Evolutionary conservation across 306 rosid genomes (phyloP).

Genomic region (Comarum palustre): DNA sequence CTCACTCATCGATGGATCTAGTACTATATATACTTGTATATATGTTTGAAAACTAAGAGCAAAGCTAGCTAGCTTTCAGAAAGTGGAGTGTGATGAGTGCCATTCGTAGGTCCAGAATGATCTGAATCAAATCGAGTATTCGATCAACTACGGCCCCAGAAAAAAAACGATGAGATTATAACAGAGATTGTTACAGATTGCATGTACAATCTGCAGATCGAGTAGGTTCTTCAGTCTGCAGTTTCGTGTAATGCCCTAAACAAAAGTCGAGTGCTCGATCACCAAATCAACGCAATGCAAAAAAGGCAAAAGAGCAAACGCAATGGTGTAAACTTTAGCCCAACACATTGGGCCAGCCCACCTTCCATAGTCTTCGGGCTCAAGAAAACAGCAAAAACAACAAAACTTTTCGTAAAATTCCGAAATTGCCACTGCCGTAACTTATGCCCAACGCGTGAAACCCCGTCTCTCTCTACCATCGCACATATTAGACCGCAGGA

Average conservation of each 20-base stretch:
- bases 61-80: no score
- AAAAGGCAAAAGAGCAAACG: no score
- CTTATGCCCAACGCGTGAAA: background rate
- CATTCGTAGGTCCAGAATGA: background rate
- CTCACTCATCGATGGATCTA: background rate
- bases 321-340: no score
- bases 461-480: background rate
- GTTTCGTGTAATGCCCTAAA: no score
- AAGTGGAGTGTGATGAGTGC: constrained; percentile 16
- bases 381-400: background rate
- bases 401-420: background rate
- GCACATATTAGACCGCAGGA: constrained; percentile 22
- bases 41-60: background rate
- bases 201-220: no score
- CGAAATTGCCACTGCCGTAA: background rate
- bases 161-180: no score
- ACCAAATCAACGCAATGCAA: no score
- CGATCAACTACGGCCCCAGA: no score
- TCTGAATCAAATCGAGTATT: no score
- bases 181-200: no score
- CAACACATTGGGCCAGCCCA: background rate
- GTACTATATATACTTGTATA: background rate
- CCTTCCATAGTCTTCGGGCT: background rate
- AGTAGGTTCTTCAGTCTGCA: no score
- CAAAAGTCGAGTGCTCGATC: no score